phyloP scores from a whole-genome alignment of 768 basidiomycete species.

The Mycena leptocephala region DNA sequence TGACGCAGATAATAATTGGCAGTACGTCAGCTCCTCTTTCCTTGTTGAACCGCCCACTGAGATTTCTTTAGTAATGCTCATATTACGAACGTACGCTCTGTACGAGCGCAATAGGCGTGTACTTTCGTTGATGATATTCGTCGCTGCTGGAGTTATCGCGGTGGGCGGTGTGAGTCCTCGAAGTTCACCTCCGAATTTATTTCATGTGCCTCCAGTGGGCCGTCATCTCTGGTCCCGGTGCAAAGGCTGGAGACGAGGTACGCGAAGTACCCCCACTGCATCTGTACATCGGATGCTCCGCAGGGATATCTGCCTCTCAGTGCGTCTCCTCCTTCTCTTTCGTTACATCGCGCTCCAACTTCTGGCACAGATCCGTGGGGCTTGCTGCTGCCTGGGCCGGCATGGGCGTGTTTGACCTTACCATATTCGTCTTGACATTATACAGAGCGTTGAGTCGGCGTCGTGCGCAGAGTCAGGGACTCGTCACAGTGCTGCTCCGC shows the following conservation, averaged over 20 bases:
- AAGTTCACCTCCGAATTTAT: background rate
- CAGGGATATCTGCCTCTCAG: conserved; percentile 9
- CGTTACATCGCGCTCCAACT: background rate
- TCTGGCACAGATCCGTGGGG: background rate
- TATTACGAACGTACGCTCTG: conserved; percentile 36
- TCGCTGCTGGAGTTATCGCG: conserved; percentile 12
- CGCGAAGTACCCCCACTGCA: background rate
- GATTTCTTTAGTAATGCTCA: conserved; percentile 27
- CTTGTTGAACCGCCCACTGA: background rate
- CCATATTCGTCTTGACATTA: conserved; percentile 30
- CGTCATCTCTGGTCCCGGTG: background rate
- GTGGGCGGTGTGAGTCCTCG: conserved; percentile 15
- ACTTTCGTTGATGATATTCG: conserved; percentile 17
- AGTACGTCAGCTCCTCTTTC: background rate
- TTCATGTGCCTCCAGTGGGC: conserved; percentile 20
- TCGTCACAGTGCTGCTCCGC: conserved; percentile 23
- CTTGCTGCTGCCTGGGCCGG: conserved; percentile 23
- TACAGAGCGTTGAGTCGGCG: conserved; percentile 17
- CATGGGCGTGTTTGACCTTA: conserved; percentile 28
- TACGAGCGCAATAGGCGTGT: conserved; percentile 33
- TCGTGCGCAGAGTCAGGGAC: background rate
- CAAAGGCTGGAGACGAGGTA: background rate
- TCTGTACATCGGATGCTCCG: conserved; percentile 23
- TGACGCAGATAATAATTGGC: conserved; percentile 28
- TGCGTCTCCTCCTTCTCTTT: background rate